phyloP scores from a whole-genome alignment of 768 basidiomycete genomes.

The Tephrocybe sp. region DNA sequence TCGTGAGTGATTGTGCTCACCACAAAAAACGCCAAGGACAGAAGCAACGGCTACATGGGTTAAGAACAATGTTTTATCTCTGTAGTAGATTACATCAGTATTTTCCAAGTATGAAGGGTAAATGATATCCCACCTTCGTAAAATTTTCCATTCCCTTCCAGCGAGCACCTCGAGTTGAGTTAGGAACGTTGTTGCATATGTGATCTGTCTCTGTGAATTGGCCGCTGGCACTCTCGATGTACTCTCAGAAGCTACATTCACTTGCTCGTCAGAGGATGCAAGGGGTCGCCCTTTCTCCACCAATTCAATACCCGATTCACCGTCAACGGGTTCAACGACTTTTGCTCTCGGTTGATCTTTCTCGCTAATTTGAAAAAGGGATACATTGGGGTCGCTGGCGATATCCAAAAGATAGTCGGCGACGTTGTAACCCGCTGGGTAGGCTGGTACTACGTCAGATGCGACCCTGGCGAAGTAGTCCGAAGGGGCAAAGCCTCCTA shows the following conservation, averaged over 20 bases:
- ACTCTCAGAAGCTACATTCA: not conserved
- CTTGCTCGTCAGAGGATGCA: slow-evolving; percentile 8
- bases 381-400: slow-evolving; percentile 63
- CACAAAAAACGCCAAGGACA: slow-evolving; percentile 84
- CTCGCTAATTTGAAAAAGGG: slow-evolving; percentile 37
- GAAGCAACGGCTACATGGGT: slow-evolving; percentile 73
- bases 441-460: slow-evolving; percentile 41
- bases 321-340: not conserved
- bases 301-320: not conserved
- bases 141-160: slow-evolving; percentile 82
- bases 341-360: not conserved
- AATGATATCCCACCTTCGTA: slow-evolving; percentile 62
- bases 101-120: too few relatives aligned
- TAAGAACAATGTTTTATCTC: slow-evolving; percentile 81
- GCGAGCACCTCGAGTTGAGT: slow-evolving; percentile 85
- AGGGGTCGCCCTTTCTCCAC: slow-evolving; percentile 5
- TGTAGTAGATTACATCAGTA: too few relatives aligned
- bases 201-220: slow-evolving; percentile 7
- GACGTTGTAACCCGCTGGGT: slow-evolving; percentile 83
- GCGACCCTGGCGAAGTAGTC: slow-evolving; percentile 59
- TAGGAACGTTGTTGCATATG: slow-evolving; percentile 78
- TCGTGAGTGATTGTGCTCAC: slow-evolving; percentile 34
- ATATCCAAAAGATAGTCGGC: slow-evolving; percentile 92
- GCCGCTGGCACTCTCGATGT: slow-evolving; percentile 8
- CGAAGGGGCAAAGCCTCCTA: slow-evolving; percentile 69